Conservation (phyloP, 2,329 filamentous ascomycete species). For the Botrytis sinoallii region DNA sequence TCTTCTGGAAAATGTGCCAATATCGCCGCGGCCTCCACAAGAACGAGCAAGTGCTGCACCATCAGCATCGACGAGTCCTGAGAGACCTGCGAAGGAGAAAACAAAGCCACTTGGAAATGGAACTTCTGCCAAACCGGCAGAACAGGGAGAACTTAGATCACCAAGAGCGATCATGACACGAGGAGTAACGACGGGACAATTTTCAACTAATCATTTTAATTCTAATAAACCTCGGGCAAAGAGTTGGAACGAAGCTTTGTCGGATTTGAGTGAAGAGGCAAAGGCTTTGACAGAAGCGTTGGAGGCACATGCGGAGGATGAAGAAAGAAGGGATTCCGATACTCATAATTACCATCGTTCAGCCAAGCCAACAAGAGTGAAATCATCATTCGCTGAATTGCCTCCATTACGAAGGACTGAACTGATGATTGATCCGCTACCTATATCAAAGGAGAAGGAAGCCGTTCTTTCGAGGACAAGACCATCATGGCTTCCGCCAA, state of each 20-base stretch:
- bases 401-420: conserved; percentile 57
- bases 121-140: conserved; percentile 57
- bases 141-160: conserved; percentile 52
- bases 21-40: conserved; percentile 65
- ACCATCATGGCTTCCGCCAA: conserved; percentile 81
- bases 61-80: conserved; percentile 43
- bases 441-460: conserved; percentile 83
- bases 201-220: conserved; percentile 52
- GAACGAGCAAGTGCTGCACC: conserved; percentile 54
- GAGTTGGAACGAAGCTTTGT: conserved; percentile 71
- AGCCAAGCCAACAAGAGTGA: conserved; percentile 50
- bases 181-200: conserved; percentile 47
- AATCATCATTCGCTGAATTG: conserved; percentile 66
- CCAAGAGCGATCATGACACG: conserved; percentile 44
- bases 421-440: conserved; percentile 80
- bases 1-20: conserved; percentile 76
- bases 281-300: conserved; percentile 73
- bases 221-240: conserved; percentile 55
- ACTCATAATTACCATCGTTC: conserved; percentile 38
- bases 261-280: conserved; percentile 68
- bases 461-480: conserved; percentile 76
- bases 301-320: conserved; percentile 71
- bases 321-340: conserved; percentile 47
- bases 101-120: conserved; percentile 51
- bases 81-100: conserved; percentile 35